Conservation (phyloP, 1,139 yeast genomes). For the Hansenula lynferdii region DNA sequence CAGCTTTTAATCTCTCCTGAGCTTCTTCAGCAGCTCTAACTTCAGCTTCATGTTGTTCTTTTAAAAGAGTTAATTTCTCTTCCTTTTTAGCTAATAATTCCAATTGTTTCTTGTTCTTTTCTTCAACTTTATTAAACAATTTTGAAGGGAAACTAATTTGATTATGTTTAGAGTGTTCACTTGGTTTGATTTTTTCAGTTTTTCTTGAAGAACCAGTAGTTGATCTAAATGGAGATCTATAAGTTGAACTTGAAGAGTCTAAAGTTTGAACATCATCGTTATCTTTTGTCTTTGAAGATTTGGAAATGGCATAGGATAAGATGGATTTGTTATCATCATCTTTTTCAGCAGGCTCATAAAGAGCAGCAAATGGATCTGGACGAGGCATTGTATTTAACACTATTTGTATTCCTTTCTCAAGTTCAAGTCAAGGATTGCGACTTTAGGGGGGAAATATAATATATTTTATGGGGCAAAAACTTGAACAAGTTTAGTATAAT, state of each 20-base stretch:
- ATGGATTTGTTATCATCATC: slow-evolving; percentile 1
- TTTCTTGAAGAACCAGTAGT: neutral
- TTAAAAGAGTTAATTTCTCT: slow-evolving; percentile 4
- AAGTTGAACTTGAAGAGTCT: slow-evolving; percentile 3
- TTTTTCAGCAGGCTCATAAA: slow-evolving; percentile 1
- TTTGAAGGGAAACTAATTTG: slow-evolving; percentile 4
- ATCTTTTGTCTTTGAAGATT: neutral
- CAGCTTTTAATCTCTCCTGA: slow-evolving; percentile 5
- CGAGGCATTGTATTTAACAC: slow-evolving; percentile 3
- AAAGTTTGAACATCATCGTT: slow-evolving; percentile 2
- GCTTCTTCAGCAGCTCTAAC: slow-evolving; percentile 8
- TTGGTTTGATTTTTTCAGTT: neutral
- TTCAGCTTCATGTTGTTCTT: slow-evolving; percentile 8
- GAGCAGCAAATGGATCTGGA: slow-evolving; percentile 8
- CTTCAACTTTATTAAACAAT: slow-evolving; percentile 10
- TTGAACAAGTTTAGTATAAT: no score
- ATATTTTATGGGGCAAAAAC: no score
- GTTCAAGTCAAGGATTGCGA: neutral
- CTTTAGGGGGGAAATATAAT: neutral
- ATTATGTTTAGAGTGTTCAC: slow-evolving; percentile 1
- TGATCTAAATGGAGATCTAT: slow-evolving; percentile 15
- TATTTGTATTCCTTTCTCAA: neutral
- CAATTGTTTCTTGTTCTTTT: slow-evolving; percentile 7
- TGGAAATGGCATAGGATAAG: slow-evolving; percentile 1
- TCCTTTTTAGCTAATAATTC: slow-evolving; percentile 5